Evolutionary conservation across 495 filamentous ascomycete species (phyloP).

Genomic region (Letharia lupina): DNA sequence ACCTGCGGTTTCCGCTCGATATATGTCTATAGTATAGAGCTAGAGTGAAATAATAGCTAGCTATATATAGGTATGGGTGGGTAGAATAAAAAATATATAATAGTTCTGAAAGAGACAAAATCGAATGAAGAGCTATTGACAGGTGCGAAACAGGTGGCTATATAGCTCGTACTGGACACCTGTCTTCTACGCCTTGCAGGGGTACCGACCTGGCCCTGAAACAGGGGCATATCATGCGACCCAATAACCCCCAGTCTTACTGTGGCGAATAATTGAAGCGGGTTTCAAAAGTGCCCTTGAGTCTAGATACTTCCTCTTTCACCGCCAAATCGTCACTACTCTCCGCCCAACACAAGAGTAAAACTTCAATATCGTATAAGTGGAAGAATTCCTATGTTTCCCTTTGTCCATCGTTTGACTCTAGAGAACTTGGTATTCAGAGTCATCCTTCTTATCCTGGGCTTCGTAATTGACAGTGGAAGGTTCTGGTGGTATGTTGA

Average conservation of each 20-base stretch:
- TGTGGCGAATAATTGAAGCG: constrained; percentile 15
- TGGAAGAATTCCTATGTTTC: constrained; percentile 5
- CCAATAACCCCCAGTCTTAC: no score
- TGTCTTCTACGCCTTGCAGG: no score
- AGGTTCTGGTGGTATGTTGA: neutral
- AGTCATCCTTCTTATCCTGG: constrained; percentile 10
- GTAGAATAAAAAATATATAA: no score
- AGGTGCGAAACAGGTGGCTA: no score
- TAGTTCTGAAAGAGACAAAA: no score
- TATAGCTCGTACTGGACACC: no score
- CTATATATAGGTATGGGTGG: no score
- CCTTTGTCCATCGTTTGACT: constrained; percentile 18
- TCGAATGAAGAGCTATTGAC: no score
- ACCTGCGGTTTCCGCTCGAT: constrained; percentile 6
- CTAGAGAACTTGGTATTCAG: constrained; percentile 17
- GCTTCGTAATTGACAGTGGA: constrained; percentile 10
- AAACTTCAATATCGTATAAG: constrained; percentile 21
- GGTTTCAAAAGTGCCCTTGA: constrained; percentile 9
- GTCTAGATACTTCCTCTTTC: constrained; percentile 11
- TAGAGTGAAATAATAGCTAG: no score
- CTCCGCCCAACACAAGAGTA: constrained; percentile 19
- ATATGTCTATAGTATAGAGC: no score
- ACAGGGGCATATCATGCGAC: no score
- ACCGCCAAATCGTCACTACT: constrained; percentile 10
- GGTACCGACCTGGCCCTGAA: no score